A percentile compares a stretch with the other conserved stretches of the same genome.
phyloP scores from a whole-genome alignment of 805 yeast species.

The Kodamaea fukazawae region DNA sequence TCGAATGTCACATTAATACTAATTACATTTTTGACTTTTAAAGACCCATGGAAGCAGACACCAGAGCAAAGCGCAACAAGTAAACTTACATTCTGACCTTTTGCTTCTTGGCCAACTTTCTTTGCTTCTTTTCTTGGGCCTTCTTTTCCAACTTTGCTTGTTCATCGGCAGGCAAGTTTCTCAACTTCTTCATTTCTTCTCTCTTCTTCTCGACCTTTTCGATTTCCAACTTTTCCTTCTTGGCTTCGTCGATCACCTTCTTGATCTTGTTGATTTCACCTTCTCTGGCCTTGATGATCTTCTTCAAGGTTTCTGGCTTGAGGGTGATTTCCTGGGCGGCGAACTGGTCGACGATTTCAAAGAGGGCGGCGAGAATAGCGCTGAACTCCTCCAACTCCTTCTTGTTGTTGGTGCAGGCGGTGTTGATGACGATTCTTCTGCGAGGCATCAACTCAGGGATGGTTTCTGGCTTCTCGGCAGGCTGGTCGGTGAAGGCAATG shows the following conservation, averaged over 20 bases:
- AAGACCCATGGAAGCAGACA: too few species aligned
- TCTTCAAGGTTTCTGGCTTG: constrained; percentile 73
- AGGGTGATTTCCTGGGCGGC: constrained; percentile 50
- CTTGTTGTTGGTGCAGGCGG: constrained; percentile 49
- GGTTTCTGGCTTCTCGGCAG: constrained; percentile 64
- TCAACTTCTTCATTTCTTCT: constrained; percentile 56
- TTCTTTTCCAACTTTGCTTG: constrained; percentile 76
- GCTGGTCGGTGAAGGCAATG: constrained; percentile 82
- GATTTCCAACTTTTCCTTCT: constrained; percentile 65
- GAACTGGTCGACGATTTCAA: constrained; percentile 58
- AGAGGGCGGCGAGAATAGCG: constrained; percentile 51
- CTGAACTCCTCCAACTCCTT: constrained; percentile 50
- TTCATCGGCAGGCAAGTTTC: constrained; percentile 67
- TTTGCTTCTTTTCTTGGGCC: constrained; percentile 76
- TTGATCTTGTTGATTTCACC: constrained; percentile 66
- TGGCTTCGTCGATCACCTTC: constrained; percentile 62
- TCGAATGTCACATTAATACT: too few species aligned
- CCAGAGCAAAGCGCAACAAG: too few species aligned
- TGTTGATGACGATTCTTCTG: constrained; percentile 54
- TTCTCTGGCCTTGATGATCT: constrained; percentile 75
- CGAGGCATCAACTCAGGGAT: constrained; percentile 53
- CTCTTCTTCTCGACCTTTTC: constrained; percentile 70
- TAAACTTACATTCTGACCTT: constrained; percentile 31
- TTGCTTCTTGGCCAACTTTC: constrained; percentile 67
- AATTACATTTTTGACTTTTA: too few species aligned